Conservation (phyloP, 73 alveolate species). For the Paramecium sonneborni region DNA sequence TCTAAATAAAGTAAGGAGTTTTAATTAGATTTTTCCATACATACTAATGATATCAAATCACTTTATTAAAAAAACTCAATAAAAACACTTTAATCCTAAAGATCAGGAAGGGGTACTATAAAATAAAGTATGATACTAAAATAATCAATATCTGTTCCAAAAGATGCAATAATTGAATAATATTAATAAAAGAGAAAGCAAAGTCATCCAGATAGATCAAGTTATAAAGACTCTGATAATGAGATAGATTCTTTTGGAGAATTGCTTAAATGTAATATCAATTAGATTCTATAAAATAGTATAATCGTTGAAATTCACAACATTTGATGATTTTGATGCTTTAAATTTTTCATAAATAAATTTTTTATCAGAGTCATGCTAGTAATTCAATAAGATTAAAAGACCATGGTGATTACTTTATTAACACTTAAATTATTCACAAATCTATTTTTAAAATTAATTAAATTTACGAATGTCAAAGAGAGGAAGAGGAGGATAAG, state of each 20-base stretch:
- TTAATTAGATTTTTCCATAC: conserved; percentile 21
- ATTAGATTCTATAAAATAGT: background rate
- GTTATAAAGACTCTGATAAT: background rate
- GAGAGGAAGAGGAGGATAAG: conserved; percentile 72
- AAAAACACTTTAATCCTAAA: background rate
- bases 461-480: conserved; percentile 47
- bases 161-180: background rate
- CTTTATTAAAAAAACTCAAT: conserved; percentile 8
- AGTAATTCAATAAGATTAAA: background rate
- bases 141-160: conserved; percentile 8
- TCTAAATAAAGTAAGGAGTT: conserved; percentile 20
- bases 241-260: background rate
- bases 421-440: background rate
- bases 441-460: conserved; percentile 3
- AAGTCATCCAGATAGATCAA: background rate
- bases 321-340: background rate
- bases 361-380: background rate
- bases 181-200: background rate
- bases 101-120: conserved; percentile 11
- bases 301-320: background rate
- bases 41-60: conserved; percentile 24
- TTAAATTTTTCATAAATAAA: background rate
- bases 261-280: background rate
- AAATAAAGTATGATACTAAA: background rate
- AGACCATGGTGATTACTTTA: conserved; percentile 38